Base-by-base conservation (phyloP, 805 yeast species). In the Saccharomyces kudriavzevii region DNA sequence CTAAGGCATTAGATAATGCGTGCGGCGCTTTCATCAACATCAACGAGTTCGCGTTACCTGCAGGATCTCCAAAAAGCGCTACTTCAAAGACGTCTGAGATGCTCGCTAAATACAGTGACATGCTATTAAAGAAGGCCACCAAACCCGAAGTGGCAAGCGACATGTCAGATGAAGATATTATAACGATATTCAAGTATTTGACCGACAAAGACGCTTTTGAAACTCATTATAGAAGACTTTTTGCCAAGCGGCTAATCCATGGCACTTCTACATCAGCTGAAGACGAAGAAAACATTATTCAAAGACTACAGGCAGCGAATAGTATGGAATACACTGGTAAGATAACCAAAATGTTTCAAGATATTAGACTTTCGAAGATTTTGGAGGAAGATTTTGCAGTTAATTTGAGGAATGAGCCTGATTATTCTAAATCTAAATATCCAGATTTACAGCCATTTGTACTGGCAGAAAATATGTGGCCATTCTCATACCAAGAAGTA, bases 121-220 rank as follows among this genome's bases (percentile, higher is more conserved):
- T 84, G 48, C 76, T 91, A 60, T 78, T 95, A 62, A 88, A 84
- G 66, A 86, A 85, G 66, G 79, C 83, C n/a, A 78, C 82, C 48
- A 85, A 85, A 65, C 87, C 83, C 54, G 91, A 85, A 57, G 75
- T 79, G 14, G 73, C 79, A n/a, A 73, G 76, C 55, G 92, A 85
- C 65, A 82, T 91, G 84, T 82, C 83, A 51, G 82, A 87, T 48
- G 91, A 87, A 60, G 94, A 91, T 64, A 80, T 94, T 62, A 88
- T 92, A 87, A 80, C 84, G 14, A 77, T 94, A 27, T 89, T 94
- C 76, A 85, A 84, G 65, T 92, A 87, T 67, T 78, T 95, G 54
- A 90, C 88, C 47, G 98, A 94, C 68, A 91, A 90, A 69, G 98
- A 95, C 74, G 88, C 94, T 45, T 95, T 94, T 71, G 98, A 94